Base-by-base conservation (phyloP, 2,329 filamentous ascomycete species). In the Pseudopithomyces maydicus region DNA sequence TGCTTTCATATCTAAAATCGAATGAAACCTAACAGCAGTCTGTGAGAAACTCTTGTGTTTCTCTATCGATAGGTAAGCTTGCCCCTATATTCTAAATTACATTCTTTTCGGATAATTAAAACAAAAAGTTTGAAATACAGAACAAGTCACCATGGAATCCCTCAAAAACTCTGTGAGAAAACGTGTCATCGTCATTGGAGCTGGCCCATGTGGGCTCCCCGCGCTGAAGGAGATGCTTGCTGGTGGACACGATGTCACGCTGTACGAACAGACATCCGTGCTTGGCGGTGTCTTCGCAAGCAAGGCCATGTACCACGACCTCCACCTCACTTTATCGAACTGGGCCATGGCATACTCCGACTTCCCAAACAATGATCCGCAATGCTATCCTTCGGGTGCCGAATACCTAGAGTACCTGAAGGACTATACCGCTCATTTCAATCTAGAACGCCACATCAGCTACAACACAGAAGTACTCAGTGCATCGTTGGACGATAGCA, bases 261-360 rank as follows among this genome's bases (percentile, higher is more conserved):
- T 41, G 29, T 38, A 20, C 51, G 46, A 48, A 20, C 39, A 29
- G 15, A 19, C 53, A 2, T 19, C 53, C 17, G 14, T 23, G 11
- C 36, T 56, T 8, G 53, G 53, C 12, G 53, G 53, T 4, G 46
- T 56, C 26, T 56, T 56, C 36, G 23, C 53, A 7, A 56, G 53
- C 32, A n/a, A 22, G 4, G 47, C 53, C 10, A 51, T 56, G 7
- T 56, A 56, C 19, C 53, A 29, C 11, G 41, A 56, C 33, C 53
- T 56, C 17, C 53, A 56, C 20, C 47, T 56, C 15, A 56, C 53
- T 11, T 14, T 56, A 2, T 56, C 53, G 26, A 56, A 56, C 23
- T 56, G 53, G 53, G 53, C 53, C 20, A 56, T 56, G 53, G 53
- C 53, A 2, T 56, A 45, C 29, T 56, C 53, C 32, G 53, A 56